These are phyloP conservation scores for Suillus subalutaceus DNA, from an alignment of 768 basidiomycete species.

Conservation along the genomic window DNA sequence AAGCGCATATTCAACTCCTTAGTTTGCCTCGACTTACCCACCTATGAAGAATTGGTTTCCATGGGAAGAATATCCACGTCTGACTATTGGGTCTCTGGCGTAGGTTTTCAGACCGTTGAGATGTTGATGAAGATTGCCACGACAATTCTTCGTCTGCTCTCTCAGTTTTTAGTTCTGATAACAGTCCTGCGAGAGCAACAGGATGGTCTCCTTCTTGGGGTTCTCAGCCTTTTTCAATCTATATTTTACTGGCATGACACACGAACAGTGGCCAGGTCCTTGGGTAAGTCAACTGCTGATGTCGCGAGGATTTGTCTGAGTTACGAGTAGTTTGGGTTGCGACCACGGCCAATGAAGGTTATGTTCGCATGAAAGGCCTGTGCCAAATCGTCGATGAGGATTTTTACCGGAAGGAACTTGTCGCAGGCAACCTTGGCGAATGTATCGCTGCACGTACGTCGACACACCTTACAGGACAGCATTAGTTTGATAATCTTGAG, in stretches of 20 bases:
- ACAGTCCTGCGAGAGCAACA: slow-evolving; percentile 59
- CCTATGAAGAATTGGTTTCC: slow-evolving; percentile 60
- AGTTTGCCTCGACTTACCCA: slow-evolving; percentile 74
- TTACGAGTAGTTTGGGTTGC: slow-evolving; percentile 62
- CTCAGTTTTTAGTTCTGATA: not conserved
- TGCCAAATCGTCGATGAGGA: fast-evolving
- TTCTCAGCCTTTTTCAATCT: slow-evolving; percentile 39
- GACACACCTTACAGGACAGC: not conserved
- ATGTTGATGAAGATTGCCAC: not conserved
- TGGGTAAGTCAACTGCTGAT: slow-evolving; percentile 31
- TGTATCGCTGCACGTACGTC: slow-evolving; percentile 55
- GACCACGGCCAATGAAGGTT: slow-evolving; percentile 64
- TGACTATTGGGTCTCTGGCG: not conserved
- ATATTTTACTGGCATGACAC: slow-evolving; percentile 13
- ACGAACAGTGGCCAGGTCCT: slow-evolving; percentile 21
- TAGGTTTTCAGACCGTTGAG: not conserved
- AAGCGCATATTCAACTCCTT: slow-evolving; percentile 65
- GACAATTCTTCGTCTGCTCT: not conserved
- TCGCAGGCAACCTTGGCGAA: slow-evolving; percentile 62
- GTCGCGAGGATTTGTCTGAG: not conserved
- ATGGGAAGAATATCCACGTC: fast-evolving
- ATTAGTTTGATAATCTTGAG: not conserved
- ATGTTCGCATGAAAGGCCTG: slow-evolving; percentile 62
- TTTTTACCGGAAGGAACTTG: slow-evolving; percentile 56
- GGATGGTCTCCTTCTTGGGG: slow-evolving; percentile 56